These are phyloP conservation scores for Sinapis alba DNA, from an alignment of 441 rosid genomes.

Conservation along the genomic window DNA sequence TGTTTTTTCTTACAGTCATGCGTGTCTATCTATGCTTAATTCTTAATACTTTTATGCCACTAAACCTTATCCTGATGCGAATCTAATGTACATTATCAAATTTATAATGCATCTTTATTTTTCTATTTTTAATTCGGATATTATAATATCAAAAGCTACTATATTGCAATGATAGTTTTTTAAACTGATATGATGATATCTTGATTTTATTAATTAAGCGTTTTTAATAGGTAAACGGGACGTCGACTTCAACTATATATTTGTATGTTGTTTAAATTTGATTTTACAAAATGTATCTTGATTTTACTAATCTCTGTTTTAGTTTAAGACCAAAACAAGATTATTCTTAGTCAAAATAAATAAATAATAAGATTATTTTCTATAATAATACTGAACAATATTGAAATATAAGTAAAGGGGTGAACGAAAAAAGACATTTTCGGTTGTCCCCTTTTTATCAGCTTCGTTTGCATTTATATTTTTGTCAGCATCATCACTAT, in stretches of 20 bases:
- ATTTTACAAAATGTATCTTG: too few species aligned
- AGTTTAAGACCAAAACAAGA: background rate
- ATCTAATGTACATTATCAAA: constrained; percentile 1
- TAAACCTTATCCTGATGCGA: constrained; percentile 23
- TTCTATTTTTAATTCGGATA: background rate
- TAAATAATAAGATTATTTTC: background rate
- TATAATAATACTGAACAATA: background rate
- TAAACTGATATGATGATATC: background rate
- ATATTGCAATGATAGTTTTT: background rate
- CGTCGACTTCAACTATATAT: background rate
- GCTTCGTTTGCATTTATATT: background rate
- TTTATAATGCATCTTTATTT: background rate
- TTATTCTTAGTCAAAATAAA: background rate
- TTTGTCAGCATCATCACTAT: constrained; percentile 31
- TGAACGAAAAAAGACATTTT: constrained; percentile 26
- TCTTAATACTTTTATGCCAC: background rate
- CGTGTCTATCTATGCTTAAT: constrained; percentile 10
- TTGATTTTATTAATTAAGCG: background rate
- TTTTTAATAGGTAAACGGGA: too few species aligned
- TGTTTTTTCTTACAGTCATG: constrained; percentile 21
- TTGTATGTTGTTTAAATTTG: background rate
- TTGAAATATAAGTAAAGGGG: background rate
- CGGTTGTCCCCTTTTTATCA: constrained; percentile 22
- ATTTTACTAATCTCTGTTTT: too few species aligned
- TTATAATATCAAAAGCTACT: background rate